Evolutionary conservation across 2,329 filamentous ascomycete genomes (phyloP), one percentile per base, ranked within the genome.

Genomic region (Byssochlamys sp.): DNA sequence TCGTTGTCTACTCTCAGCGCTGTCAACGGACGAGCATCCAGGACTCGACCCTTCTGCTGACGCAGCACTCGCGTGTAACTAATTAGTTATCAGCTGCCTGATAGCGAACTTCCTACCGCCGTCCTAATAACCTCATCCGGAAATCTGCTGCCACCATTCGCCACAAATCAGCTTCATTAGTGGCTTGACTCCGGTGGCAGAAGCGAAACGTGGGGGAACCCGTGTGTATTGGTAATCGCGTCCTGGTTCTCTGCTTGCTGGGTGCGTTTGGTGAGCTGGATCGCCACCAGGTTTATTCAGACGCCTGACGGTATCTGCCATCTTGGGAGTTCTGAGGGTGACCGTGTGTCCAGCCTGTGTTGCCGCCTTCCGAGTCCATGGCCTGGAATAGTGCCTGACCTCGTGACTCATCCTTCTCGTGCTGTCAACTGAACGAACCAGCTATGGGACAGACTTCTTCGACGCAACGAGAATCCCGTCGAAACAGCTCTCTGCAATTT

Each of bases 381-480:
- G 69, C 67, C 63, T 63, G 67, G 63, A 59, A 61, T 60, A 59
- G 59, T 57, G 61, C 63, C 56, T 68, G 65, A 68, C 58, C 59
- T 59, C 57, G 49, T 51, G 52, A 31, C 61, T 59, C 60, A 61
- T 56, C 62, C 58, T 62, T 58, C 59, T 55, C 53, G 57, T 57
- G 4, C 51, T 59, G 59, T 53, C 52, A 53, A 60, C 53, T 33
- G 28, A 25, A 28, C 26, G 49, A 45, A 24, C 55, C 54, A 63
- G 65, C 68, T 73, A 76, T 76, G 74, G 74, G 74, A 68, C 74
- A 75, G 65, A 69, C 69, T 62, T 73, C 72, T 52, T 76, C 74
- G 52, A 72, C 72, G 31, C 72, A 74, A 65, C 67, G 71, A 67
- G 64, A 71, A 61, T 62, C 64, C 57, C 65, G 66, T 56, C 67